A percentile compares a stretch with the other conserved stretches of the same genome.
phyloP scores from a whole-genome alignment of 2,329 filamentous ascomycete genomes.

The Clathrospora elynae region DNA sequence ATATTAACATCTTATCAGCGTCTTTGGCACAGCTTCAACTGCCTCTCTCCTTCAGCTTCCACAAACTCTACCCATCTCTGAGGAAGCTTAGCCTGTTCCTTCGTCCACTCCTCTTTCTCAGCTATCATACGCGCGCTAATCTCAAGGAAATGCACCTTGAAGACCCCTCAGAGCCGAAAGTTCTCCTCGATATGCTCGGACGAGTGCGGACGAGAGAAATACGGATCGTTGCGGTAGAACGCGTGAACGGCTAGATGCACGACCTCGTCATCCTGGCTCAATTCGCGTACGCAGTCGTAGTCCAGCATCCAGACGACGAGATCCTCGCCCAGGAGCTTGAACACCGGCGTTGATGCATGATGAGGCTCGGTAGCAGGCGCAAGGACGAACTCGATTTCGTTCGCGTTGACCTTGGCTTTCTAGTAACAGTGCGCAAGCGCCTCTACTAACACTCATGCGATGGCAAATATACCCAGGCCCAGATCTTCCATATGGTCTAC shows the following conservation, averaged over 20 bases:
- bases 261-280: conserved; percentile 52
- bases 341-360: neutral
- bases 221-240: conserved; percentile 59
- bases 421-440: conserved; percentile 59
- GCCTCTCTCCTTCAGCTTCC: no score
- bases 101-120: conserved; percentile 1
- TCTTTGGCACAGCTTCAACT: no score
- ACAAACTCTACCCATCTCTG: no score
- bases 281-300: conserved; percentile 63
- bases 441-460: conserved; percentile 55
- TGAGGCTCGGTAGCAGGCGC: conserved; percentile 23
- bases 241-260: conserved; percentile 50
- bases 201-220: conserved; percentile 46
- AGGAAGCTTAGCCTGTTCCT: neutral
- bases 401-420: conserved; percentile 55
- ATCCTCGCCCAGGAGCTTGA: conserved; percentile 1
- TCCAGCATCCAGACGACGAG: conserved; percentile 54
- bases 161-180: conserved; percentile 3
- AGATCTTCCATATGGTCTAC: conserved; percentile 58
- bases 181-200: conserved; percentile 3
- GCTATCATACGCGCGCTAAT: conserved; percentile 2
- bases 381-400: conserved; percentile 63
- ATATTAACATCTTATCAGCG: no score
- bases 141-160: neutral
- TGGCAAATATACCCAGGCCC: conserved; percentile 44